These are phyloP conservation scores for Epichloe gansuensis DNA, from an alignment of 2,329 filamentous ascomycete genomes.

Conservation along the genomic window DNA sequence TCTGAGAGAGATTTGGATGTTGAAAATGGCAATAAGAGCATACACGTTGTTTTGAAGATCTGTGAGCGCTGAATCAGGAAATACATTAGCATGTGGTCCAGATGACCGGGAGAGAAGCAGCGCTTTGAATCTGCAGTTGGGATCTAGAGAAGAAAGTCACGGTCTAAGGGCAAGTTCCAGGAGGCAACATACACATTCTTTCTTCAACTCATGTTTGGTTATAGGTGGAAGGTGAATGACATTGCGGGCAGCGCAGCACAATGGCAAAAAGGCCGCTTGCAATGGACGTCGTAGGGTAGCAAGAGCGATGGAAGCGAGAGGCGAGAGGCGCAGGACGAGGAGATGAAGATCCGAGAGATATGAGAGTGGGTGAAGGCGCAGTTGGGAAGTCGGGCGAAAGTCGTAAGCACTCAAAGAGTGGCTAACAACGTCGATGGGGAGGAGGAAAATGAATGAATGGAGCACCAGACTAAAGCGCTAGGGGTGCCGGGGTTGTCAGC, in stretches of 20 bases:
- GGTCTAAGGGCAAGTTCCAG: neutral
- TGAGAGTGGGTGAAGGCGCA: neutral
- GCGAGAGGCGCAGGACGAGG: neutral
- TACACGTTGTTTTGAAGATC: conserved; percentile 40
- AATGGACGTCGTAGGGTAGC: neutral
- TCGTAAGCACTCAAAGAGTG: no score
- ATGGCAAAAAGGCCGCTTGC: conserved; percentile 9
- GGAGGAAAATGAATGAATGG: neutral
- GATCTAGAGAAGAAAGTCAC: neutral
- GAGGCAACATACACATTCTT: conserved; percentile 28
- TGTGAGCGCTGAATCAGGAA: conserved; percentile 27
- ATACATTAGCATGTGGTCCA: conserved; percentile 3
- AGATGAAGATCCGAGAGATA: neutral
- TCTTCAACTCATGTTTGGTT: conserved; percentile 27
- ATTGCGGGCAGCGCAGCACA: conserved; percentile 19
- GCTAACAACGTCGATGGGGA: neutral
- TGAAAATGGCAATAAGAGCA: conserved; percentile 11
- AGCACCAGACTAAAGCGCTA: neutral
- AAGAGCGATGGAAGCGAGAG: neutral
- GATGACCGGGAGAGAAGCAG: conserved; percentile 3
- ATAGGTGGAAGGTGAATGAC: conserved; percentile 20
- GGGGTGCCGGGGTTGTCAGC: neutral
- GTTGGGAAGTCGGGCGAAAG: neutral
- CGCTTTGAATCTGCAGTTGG: neutral
- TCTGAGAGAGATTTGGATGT: neutral